Evolutionary conservation across 1,284 basidiomycete genomes (phyloP), one percentile per base, ranked within the genome.

Genomic region (Grifola frondosa): DNA sequence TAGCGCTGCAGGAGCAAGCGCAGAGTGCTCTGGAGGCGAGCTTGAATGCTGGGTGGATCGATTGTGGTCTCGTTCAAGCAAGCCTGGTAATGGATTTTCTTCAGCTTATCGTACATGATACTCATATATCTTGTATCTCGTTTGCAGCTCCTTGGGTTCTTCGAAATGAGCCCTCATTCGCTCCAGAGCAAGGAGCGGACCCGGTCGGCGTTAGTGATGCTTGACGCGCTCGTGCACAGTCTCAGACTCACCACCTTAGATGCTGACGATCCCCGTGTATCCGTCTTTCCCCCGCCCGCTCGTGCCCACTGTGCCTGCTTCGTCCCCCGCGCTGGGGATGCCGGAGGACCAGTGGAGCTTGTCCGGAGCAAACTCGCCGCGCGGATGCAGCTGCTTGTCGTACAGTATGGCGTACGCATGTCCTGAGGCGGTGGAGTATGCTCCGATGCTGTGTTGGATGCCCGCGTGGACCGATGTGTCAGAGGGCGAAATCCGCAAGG

Each of bases 21-120:
- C 84, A 86, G 56, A 68, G 74, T 31, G 75, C 80, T 6, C 63
- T 89, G 45, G 81, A 89, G 40, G 80, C 81, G 11, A 86, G 84
- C 54, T 63, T 85, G 40, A 80, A 76, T 54, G 74, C 79, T 16
- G 71, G 78, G 19, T 83, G 82, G 78, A 71, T 88, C 16, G 83
- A 88, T 49, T 76, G 82, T 48, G 77, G 74, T 15, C 69, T 88
- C 3, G 81, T 80, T 6, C 80, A 88, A 61, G 81, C 84, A 17
- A 82, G 83, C 45, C 88, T 81, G 83, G 87, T 88, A 59, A 55
- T 74, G 61, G 22, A 8, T n/a, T n/a, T 3, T 13, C 11, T 16
- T 4, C 6, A 29, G 5, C 7, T n/a, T 13, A n/a, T n/a, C n/a
- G n/a, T n/a, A n/a, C n/a, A n/a, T n/a, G n/a, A n/a, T n/a, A n/a